Conservation (phyloP, 1,284 basidiomycete genomes). For the Pseudomicrostroma phylloplanum region DNA sequence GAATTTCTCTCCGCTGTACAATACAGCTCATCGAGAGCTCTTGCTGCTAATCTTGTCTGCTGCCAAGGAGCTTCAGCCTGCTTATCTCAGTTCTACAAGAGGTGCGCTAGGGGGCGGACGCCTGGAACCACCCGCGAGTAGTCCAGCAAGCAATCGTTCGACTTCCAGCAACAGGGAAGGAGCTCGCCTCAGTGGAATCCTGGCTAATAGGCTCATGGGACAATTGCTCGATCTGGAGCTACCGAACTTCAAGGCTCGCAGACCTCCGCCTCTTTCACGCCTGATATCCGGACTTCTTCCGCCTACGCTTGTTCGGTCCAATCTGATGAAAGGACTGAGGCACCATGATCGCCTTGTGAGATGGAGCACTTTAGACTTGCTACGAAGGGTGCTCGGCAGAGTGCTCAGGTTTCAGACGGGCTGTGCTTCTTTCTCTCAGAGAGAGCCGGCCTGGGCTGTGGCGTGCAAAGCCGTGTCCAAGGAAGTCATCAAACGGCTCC, state of each 20-base stretch:
- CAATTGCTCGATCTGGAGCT: neutral
- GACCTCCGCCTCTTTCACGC: neutral
- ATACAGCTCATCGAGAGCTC: neutral
- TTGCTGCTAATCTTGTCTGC: neutral
- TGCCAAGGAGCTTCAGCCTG: neutral
- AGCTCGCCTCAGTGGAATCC: neutral
- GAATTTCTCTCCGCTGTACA: conserved; percentile 5
- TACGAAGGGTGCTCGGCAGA: neutral
- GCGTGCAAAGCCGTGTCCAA: neutral
- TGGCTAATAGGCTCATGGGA: neutral
- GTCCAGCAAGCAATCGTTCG: neutral
- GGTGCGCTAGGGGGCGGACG: neutral
- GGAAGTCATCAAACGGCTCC: neutral
- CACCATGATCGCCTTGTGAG: conserved; percentile 1
- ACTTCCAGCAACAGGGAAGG: neutral
- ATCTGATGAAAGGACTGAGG: neutral
- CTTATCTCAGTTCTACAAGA: neutral
- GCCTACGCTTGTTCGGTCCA: neutral
- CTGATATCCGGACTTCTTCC: neutral
- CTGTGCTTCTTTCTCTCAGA: neutral
- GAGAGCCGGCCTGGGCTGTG: neutral
- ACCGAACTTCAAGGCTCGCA: neutral
- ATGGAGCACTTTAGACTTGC: neutral
- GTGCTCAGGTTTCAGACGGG: neutral
- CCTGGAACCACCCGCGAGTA: neutral